A percentile compares a stretch with the other conserved stretches of the same genome.
These are phyloP conservation scores for Suaeda aralocaspica DNA, from an alignment of 148 eudicot genomes.

Conservation along the genomic window DNA sequence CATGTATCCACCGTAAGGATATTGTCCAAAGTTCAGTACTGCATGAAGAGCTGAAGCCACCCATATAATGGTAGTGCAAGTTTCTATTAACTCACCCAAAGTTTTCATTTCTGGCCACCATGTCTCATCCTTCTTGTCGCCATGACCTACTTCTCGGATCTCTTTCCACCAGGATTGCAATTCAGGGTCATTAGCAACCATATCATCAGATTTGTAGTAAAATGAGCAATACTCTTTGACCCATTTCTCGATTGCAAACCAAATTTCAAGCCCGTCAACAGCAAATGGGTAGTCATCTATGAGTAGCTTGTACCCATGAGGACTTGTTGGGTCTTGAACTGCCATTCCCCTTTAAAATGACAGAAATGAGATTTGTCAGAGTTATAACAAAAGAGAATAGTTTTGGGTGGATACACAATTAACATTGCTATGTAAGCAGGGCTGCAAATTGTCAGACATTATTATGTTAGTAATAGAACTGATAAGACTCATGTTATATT, in stretches of 20 bases:
- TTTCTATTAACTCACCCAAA: slow-evolving; percentile 40
- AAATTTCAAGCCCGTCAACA: slow-evolving; percentile 82
- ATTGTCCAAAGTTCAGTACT: slow-evolving; percentile 86
- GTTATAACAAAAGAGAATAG: neutral
- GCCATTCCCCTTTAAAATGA: slow-evolving; percentile 76
- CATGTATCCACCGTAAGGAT: slow-evolving; percentile 75
- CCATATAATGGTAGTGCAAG: slow-evolving; percentile 85
- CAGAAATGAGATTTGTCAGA: neutral
- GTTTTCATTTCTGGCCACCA: slow-evolving; percentile 91
- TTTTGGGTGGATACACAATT: neutral
- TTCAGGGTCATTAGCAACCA: slow-evolving; percentile 48
- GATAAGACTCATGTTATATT: too few species aligned
- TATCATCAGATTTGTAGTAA: slow-evolving; percentile 52
- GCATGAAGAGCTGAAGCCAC: slow-evolving; percentile 94
- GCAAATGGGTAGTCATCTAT: slow-evolving; percentile 90
- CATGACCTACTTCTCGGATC: slow-evolving; percentile 67
- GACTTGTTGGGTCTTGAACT: slow-evolving; percentile 53
- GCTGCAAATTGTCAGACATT: too few species aligned
- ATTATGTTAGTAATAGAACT: too few species aligned
- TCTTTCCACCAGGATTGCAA: slow-evolving; percentile 87
- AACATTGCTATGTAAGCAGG: neutral
- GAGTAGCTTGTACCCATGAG: slow-evolving; percentile 52
- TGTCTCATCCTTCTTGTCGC: slow-evolving; percentile 60
- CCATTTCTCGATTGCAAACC: slow-evolving; percentile 78
- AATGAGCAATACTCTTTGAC: slow-evolving; percentile 59